Conservation (phyloP, 768 basidiomycete genomes). For the Botryobasidium botryosum region DNA sequence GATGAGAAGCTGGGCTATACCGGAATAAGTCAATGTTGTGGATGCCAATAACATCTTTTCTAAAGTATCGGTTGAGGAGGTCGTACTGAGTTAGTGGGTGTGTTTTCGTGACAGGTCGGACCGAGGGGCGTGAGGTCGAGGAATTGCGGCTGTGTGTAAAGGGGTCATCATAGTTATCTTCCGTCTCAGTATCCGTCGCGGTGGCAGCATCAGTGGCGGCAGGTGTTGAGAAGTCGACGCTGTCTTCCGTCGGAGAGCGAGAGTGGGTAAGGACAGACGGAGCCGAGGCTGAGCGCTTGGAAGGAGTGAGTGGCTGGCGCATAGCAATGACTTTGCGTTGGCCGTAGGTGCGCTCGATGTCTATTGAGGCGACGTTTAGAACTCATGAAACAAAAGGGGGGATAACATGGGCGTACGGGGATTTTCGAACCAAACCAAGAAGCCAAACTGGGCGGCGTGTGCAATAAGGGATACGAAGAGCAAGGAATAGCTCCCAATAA, state of each 20-base stretch:
- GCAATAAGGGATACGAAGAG: slow-evolving; percentile 87
- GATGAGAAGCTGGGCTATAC: slow-evolving; percentile 22
- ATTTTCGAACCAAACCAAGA: slow-evolving; percentile 90
- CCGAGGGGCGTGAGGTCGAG: no score
- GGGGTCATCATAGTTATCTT: slow-evolving; percentile 16
- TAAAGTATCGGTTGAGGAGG: slow-evolving; percentile 75
- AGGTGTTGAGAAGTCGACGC: slow-evolving; percentile 30
- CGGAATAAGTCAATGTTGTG: slow-evolving; percentile 72
- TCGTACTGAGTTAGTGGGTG: slow-evolving; percentile 56
- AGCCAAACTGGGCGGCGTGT: slow-evolving; percentile 92
- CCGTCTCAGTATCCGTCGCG: slow-evolving; percentile 51
- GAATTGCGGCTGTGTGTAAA: background rate
- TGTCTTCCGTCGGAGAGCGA: background rate
- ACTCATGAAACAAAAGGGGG: slow-evolving; percentile 1
- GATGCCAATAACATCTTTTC: slow-evolving; percentile 68
- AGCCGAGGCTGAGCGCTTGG: background rate
- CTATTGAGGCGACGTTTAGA: slow-evolving; percentile 24
- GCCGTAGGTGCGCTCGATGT: slow-evolving; percentile 89
- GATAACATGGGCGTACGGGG: slow-evolving; percentile 48
- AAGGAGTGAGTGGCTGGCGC: slow-evolving; percentile 37
- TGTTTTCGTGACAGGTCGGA: no score
- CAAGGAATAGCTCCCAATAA: slow-evolving; percentile 76
- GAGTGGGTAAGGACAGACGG: background rate
- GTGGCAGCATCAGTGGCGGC: slow-evolving; percentile 52
- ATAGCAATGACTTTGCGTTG: slow-evolving; percentile 79